Evolutionary conservation across 176 grass and related monocot species (phyloP), one percentile per base, ranked within the genome.

Genomic region (Areca catechu): DNA sequence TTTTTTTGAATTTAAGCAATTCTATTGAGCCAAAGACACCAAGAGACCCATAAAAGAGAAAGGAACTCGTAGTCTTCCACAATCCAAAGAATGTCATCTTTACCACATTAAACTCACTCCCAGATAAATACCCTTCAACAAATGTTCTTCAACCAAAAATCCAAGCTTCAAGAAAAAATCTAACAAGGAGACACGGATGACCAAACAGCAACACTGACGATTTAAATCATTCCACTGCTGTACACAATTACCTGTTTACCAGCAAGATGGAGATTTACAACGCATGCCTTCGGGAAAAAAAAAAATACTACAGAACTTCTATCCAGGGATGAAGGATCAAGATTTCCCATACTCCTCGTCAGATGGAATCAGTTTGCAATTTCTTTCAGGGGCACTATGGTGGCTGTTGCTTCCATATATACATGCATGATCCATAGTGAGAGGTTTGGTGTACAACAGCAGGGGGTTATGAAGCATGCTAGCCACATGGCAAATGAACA

Each of bases 321-420:
- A 54, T 52, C 57, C 7, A 29, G 28, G 24, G 16, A 34, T 59
- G 56, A 24, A 59, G 4, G 2, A 43, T 43, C 34, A 43, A 24
- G 15, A 5, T 59, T 59, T 59, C 56, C 15, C 24, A 59, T n/a
- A n/a, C 0, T 25, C 16, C 22, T 24, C 24, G 15, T 28, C 4
- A 3, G 22, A 17, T 7, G 16, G 56, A 16, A 7, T 60, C 16
- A 22, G 28, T 59, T 51, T 80, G 48, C 12, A 59, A 25, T 73
- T 72, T 72, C 67, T 65, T 74, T 86, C 70, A 19, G 47, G 54
- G 48, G 22, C 22, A 48, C 60, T 81, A 53, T 56, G 70, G 64
- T 67, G 34, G 34, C 74, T 57, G 56, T 82, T 77, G 76, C 68
- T 76, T 76, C 72, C 72, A 76, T 76, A 81, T 81, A 59, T 81